Evolutionary conservation across 163 green algal species (phyloP), one percentile per base, ranked within the genome.

Genomic region (Scenedesmus sp.): DNA sequence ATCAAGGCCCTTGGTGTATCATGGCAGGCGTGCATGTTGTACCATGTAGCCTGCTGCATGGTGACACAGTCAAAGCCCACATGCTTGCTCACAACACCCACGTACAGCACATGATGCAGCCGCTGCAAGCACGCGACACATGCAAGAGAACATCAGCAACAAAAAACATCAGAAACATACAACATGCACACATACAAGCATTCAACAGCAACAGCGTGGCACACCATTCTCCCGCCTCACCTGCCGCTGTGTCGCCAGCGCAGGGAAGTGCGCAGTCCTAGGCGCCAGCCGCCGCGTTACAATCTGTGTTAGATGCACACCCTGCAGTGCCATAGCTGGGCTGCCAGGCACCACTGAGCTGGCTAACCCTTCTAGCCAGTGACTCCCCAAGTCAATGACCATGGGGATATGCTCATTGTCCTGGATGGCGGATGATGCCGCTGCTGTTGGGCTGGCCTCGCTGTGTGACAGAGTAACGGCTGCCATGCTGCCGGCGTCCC

Each of bases 331-430:
- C 35, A 81, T 30, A 6, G 85, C 33, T 46, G 56, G 65, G 80
- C 43, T 73, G 82, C 59, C 33, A 43, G n/a, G 40, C 59, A 51
- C 26, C 7, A 76, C 20, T 68, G 49, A 35, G 61, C 43, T 91
- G 5, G 46, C 53, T n/a, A 79, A 13, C 42, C 85, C 91, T n/a
- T 94, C 89, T 43, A 95, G 81, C 81, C 90, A 90, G 56, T 95
- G 93, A 49, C 42, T 88, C 35, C 93, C 93, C 88, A 95, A 90
- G 86, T 95, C 93, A 22, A 95, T 93, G n/a, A 95, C 93, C 86
- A 94, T 90, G 12, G 91, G 91, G 2, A 93, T 81, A 44, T 93
- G 73, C 53, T 93, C 91, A 20, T 92, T 85, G 70, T 89, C 85
- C 44, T 83, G 65, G 4, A 83, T 70, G 6, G n/a, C 81, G 12